These are phyloP conservation scores for Septoria linicola DNA, from an alignment of 2,329 filamentous ascomycete species.

Conservation along the genomic window DNA sequence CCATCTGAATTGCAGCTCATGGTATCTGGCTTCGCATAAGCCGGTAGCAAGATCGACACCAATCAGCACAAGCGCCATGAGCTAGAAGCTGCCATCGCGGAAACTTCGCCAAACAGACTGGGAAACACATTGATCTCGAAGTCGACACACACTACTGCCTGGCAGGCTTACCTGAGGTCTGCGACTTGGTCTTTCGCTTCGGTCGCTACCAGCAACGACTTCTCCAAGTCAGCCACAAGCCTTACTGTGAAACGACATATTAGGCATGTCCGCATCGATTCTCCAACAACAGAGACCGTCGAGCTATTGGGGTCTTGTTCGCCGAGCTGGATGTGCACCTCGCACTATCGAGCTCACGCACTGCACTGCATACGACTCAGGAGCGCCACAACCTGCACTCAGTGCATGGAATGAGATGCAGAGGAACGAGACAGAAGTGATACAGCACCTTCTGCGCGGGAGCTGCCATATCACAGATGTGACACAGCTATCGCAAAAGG, in stretches of 20 bases:
- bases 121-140: background rate
- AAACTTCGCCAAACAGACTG: background rate
- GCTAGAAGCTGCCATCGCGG: background rate
- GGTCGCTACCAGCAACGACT: background rate
- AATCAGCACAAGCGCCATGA: background rate
- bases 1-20: background rate
- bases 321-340: background rate
- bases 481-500: background rate
- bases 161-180: background rate
- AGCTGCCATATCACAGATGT: background rate
- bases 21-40: background rate
- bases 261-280: background rate
- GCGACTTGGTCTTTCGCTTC: background rate
- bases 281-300: too few relatives aligned
- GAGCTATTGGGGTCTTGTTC: too few relatives aligned
- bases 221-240: background rate
- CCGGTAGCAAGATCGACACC: background rate
- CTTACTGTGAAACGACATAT: background rate
- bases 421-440: background rate
- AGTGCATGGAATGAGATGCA: background rate
- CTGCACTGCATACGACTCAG: background rate
- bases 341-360: background rate
- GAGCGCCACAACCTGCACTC: background rate
- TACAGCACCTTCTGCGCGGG: background rate
- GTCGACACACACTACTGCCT: background rate